Base-by-base conservation (phyloP, 2,329 filamentous ascomycete species). In the Phialocephala sp. region DNA sequence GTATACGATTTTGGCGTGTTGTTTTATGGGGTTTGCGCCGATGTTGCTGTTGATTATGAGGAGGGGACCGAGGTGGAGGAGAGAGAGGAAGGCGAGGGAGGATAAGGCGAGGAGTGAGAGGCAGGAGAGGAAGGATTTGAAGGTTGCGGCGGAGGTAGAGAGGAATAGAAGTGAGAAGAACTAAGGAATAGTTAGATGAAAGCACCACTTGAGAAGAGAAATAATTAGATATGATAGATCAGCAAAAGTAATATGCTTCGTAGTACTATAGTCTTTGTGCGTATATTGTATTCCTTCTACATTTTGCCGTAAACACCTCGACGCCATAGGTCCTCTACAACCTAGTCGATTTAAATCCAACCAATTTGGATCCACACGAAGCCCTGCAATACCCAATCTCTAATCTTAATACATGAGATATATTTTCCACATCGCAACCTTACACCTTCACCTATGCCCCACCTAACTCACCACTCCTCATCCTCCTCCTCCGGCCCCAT, bases 1-100 rank as follows among this genome's bases (percentile, higher is more conserved):
- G 0, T 86, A 84, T 66, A 83, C 81, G 0, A 69, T 86, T 11
- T 69, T 84, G 2, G 84, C 79, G 37, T 20, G 20, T 2, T 32
- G 22, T 20, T 59, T 59, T 43, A 24, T 59, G 37, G 57, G 57
- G 15, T 59, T 60, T 55, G 65, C 79, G 0, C 79, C 81, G 0
- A 72, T 79, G 1, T 59, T 85, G 47, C 65, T 80, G n/a, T 62
- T 79, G 4, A 72, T 84, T 4, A 80, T 83, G 77, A 66, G 66
- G 1, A 76, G 74, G 41, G 83, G 84, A 0, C 73, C 80, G 15
- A 72, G 68, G 58, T 85, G 82, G 83, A 76, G 84, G 27, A 69
- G 73, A 4, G 72, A 78, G 37, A 68, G 77, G 57, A 70, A 70
- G 20, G 66, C 63, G 24, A 76, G 72, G 66, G 60, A 71, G 63